Evolutionary conservation across 106 monocot genomes (phyloP), one percentile per base, ranked within the genome.

Genomic region (Iris macrosiphon): DNA sequence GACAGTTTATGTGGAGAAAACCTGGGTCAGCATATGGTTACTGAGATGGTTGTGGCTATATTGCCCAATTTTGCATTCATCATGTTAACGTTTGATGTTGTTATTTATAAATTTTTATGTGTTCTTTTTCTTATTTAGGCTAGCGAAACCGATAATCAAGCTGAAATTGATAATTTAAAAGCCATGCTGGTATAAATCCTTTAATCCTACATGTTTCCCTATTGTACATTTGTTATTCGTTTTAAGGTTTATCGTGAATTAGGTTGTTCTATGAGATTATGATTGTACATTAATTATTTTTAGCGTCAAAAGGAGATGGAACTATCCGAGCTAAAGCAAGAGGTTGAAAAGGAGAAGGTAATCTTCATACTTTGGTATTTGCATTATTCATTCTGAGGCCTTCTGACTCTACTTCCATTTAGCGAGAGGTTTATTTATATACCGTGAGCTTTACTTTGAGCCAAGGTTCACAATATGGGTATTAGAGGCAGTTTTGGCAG

Each of bases 311-410:
- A 85, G 40, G 85, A 90, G 49, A 31, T 45, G 64, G 85, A 90
- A 45, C 65, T 90, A 20, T 44, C 46, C 40, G 61, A 58, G 35
- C 56, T 90, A 44, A 84, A 72, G 57, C 73, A 65, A 55, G 71
- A 85, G 16, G 69, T 90, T 21, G 75, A 84, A 49, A 75, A 81
- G 44, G 85, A 81, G 44, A 77, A 81, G 85, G 90, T 89, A 71
- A 19, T 29, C 23, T 18, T 42, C 9, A 29, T 52, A 14, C 27
- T 49, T 31, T 6, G 26, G 32, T 24, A 8, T 25, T 68, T 26
- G 5, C 46, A 17, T 52, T 12, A 22, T 31, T 41, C 44, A 9
- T 26, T 12, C 3, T 35, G 4, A 59, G 26, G n/a, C 0, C 24
- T 59, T 28, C 3, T 58, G 7, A 29, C 4, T 2, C 26, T 21